Evolutionary conservation across 139 green algal species (phyloP), one percentile per base, ranked within the genome.

Genomic region (Eudorina sp.): DNA sequence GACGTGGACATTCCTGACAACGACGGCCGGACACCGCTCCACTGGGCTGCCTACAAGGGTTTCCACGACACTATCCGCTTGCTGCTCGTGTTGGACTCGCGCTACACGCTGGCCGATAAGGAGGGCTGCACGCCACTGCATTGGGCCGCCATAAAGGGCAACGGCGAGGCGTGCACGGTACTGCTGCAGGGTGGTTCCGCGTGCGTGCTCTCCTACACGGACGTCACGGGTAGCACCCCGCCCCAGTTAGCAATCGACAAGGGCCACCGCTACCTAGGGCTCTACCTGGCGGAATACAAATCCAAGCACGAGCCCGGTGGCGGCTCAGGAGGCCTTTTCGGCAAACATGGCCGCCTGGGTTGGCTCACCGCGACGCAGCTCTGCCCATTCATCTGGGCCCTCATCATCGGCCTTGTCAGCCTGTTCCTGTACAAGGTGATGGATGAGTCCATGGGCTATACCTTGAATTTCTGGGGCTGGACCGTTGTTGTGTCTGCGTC

Each of bases 91-190:
- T 91, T 99, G 53, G 97, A 97, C 51, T 90, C 90, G 0, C 85
- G 87, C 18, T 92, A 73, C 81, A 92, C 78, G 6, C 90, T 94
- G 36, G 58, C 90, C 4, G 97, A 99, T 89, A 95, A 95, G 80
- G 97, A 99, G 86, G 96, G 96, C 36, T 99, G 98, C 93, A 99
- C 97, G 9, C 92, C 97, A 16, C 88, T 99, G 90, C 97, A 99
- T 92, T 99, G 97, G 97, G 97, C 97, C 0, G 97, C 97, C 13
- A 98, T 99, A 72, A 93, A 94, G 40, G 98, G 98, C 74, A 97
- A 99, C 68, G 92, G 94, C 6, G 98, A 99, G 85, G 96, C 95
- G 0, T 96, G 92, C 83, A 99, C 95, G 0, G 88, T 99, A 60
- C 93, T 99, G 40, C 87, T 99, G 55, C 97, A 98, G 93, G 96